Conservation (phyloP, 139 green algal species). For the Chlorella sp. region DNA sequence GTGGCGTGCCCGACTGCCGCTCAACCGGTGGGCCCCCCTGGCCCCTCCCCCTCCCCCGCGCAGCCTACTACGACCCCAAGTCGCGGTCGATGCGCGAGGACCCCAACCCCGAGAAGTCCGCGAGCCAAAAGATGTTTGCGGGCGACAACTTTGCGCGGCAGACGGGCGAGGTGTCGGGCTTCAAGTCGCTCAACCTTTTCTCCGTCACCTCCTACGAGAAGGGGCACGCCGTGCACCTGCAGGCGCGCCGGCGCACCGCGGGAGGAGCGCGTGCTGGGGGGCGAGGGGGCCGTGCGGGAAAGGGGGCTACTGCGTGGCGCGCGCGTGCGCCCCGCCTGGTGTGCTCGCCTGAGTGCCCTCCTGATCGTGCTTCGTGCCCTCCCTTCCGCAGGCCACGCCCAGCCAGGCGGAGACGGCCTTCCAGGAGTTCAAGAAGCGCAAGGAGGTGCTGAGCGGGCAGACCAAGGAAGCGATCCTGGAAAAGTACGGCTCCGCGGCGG, state of each 20-base stretch:
- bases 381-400: constrained; percentile 70
- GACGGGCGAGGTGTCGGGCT: constrained; percentile 76
- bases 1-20: too few relatives aligned
- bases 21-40: neutral
- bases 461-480: constrained; percentile 73
- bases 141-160: constrained; percentile 95
- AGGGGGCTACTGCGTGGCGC: too few relatives aligned
- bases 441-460: constrained; percentile 70
- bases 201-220: constrained; percentile 79
- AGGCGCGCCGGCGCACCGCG: too few relatives aligned
- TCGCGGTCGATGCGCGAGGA: constrained; percentile 95
- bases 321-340: too few relatives aligned
- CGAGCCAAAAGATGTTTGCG: constrained; percentile 64
- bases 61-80: constrained; percentile 99
- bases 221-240: constrained; percentile 85
- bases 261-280: neutral
- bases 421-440: constrained; percentile 92
- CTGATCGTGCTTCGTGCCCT: too few relatives aligned
- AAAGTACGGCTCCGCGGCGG: constrained; percentile 85
- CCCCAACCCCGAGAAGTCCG: constrained; percentile 70
- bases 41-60: neutral
- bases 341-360: too few relatives aligned
- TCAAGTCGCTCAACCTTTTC: constrained; percentile 87
- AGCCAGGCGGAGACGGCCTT: constrained; percentile 90
- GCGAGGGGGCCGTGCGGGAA: too few relatives aligned